Conservation (phyloP, 2,329 filamentous ascomycete species). For the Ophiostoma montium region DNA sequence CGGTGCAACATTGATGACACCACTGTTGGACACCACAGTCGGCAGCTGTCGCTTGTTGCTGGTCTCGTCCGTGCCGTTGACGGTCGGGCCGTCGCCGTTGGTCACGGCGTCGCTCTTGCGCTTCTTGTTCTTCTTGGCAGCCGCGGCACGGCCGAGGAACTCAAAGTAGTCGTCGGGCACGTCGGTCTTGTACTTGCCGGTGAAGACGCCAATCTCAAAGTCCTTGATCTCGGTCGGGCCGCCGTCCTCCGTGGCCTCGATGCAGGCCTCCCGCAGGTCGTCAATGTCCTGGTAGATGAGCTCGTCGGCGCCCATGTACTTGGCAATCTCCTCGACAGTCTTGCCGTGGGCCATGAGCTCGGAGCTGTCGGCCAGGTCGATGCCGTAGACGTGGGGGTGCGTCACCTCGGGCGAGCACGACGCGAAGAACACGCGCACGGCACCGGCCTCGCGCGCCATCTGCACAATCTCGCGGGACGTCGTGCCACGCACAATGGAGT, state of each 20-base stretch:
- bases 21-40: conserved; percentile 1
- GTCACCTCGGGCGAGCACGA: conserved; percentile 76
- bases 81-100: background rate
- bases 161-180: conserved; percentile 72
- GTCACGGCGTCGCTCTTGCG: background rate
- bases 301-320: conserved; percentile 28
- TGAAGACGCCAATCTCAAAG: conserved; percentile 90
- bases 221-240: conserved; percentile 26
- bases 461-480: conserved; percentile 48
- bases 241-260: conserved; percentile 46
- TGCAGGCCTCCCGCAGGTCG: conserved; percentile 68
- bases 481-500: conserved; percentile 44
- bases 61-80: background rate
- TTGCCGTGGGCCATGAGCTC: conserved; percentile 16
- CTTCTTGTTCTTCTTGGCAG: conserved; percentile 34
- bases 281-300: conserved; percentile 50
- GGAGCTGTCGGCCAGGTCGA: conserved; percentile 28
- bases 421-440: conserved; percentile 40
- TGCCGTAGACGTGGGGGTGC: conserved; percentile 60
- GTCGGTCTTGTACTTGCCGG: conserved; percentile 70
- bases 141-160: conserved; percentile 57
- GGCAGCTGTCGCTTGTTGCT: conserved; percentile 1
- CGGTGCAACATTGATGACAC: background rate
- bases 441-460: conserved; percentile 28
- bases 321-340: conserved; percentile 27